These are phyloP conservation scores for Annona squamosa DNA, from an alignment of 164 flowering plant genomes.

Conservation along the genomic window DNA sequence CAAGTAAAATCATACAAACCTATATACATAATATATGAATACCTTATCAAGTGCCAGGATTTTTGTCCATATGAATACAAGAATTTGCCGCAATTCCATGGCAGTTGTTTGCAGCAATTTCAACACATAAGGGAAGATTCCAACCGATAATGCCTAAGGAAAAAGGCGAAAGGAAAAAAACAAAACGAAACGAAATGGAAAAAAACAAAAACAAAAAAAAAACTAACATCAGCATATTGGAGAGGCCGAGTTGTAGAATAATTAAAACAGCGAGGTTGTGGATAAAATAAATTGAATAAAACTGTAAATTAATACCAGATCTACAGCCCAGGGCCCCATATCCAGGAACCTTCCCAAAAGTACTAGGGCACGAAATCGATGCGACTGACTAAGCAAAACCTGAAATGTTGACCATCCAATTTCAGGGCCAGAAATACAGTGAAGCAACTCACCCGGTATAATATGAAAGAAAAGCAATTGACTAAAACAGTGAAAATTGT, in stretches of 20 bases:
- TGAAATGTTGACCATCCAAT: conserved; percentile 14
- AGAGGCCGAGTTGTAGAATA: not conserved
- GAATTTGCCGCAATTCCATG: conserved; percentile 82
- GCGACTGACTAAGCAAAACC: conserved; percentile 96
- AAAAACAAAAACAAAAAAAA: not conserved
- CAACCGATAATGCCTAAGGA: conserved; percentile 88
- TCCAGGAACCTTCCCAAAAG: conserved; percentile 95
- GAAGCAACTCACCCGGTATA: not conserved
- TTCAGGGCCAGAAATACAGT: not conserved
- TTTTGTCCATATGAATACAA: conserved; percentile 98
- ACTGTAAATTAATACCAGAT: conserved; percentile 50
- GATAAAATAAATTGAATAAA: not conserved
- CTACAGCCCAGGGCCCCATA: conserved; percentile 99
- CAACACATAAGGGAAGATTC: conserved; percentile 93
- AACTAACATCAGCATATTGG: not conserved
- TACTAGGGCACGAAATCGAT: conserved; percentile 85
- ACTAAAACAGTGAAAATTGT: not conserved
- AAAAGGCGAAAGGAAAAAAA: not conserved
- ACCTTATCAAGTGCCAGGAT: conserved; percentile 98
- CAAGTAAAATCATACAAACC: not conserved
- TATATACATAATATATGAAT: conserved; percentile 2
- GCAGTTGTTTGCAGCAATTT: conserved; percentile 90
- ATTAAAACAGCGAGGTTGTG: not conserved
- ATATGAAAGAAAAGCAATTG: not conserved
- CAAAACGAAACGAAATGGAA: not conserved